Evolutionary conservation across 2,329 filamentous ascomycete species (phyloP), one percentile per base, ranked within the genome.

Genomic region (Colletotrichum gigasporum): DNA sequence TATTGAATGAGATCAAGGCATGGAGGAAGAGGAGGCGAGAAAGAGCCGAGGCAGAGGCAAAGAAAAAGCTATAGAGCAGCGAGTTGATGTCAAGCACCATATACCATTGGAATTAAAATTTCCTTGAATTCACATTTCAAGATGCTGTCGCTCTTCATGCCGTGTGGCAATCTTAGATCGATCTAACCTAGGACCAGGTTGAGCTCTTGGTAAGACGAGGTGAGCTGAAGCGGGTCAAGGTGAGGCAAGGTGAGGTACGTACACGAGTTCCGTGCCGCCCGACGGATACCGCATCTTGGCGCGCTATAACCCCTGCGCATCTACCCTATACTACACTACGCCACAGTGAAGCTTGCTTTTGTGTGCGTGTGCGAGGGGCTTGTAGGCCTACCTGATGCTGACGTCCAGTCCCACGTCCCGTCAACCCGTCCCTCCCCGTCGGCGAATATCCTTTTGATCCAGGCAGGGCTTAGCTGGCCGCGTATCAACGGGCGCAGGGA

Each of bases 1-100:
- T 93, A 26, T 69, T 97, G 44, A 96, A 94, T 71, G 94, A 98
- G 81, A 48, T 96, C 16, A 93, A 89, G 78, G 86, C 83, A 45
- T 87, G 86, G 81, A 75, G 80, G 65, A 81, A 79, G 70, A 79
- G 81, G 69, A 80, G 80, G 68, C 80, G 75, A 69, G 80, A 83
- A 68, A 79, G 70, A 69, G 76, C 76, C 0, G 77, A 80, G 66
- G 67, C 69, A 28, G 78, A 73, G 41, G 74, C 73, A 0, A 72
- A 60, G 58, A 78, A 76, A 63, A 78, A 77, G 61, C 14, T 61
- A 16, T 65, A 54, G 58, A 32, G 32, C 18, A 74, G 76, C 14
- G 26, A 54, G 22, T 45, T 35, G 37, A 53, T 28, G 24, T 50
- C 10, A 55, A 34, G 37, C 30, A 16, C 22, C 28, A 48, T 12